Base-by-base conservation (phyloP, 495 filamentous ascomycete genomes). In the Neurospora cerealis region DNA sequence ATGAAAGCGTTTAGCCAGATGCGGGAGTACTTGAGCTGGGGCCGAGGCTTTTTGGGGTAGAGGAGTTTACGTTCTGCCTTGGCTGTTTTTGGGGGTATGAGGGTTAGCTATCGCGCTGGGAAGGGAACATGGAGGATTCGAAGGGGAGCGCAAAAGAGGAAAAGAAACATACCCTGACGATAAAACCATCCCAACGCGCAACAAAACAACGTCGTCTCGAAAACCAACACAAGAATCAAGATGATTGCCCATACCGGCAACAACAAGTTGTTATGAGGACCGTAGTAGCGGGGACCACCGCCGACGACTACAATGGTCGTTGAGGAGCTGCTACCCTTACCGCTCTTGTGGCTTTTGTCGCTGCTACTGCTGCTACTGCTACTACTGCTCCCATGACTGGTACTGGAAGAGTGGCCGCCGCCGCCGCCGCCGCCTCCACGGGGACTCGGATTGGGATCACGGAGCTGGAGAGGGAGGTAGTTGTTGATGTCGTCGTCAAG, bases 211-310 rank as follows among this genome's bases (percentile, higher is more conserved):
- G 4, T 48, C 44, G 44, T 48, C 44, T 48, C 44, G n/a, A 48
- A 48, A 5, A 48, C 44, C 44, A 48, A 21, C 3, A 74, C 13
- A 19, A 69, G 21, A 40, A 74, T 69, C 10, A 74, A 19, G 7
- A 74, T 19, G 48, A 74, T 69, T 10, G 70, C 73, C 73, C 73
- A 74, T 37, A 71, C 70, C 38, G 73, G 73, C 19, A 74, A 44
- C 3, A 41, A 3, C 17, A 60, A 32, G 38, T 15, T 44, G 7
- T 39, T 36, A 2, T 37, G 6, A 24, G 32, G 34, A 4, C 41
- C 34, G 32, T 37, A 40, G 72, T 19, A 69, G 28, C 62, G 24
- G 11, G 62, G 28, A 19, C 62, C 36, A 24, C 28, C 62, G 19
- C 62, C 28, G 4, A 32, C 28, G 5, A 42, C 42, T 4, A 71